Conservation (phyloP, 177 flowering plant genomes). For the Vitis hybrid region DNA sequence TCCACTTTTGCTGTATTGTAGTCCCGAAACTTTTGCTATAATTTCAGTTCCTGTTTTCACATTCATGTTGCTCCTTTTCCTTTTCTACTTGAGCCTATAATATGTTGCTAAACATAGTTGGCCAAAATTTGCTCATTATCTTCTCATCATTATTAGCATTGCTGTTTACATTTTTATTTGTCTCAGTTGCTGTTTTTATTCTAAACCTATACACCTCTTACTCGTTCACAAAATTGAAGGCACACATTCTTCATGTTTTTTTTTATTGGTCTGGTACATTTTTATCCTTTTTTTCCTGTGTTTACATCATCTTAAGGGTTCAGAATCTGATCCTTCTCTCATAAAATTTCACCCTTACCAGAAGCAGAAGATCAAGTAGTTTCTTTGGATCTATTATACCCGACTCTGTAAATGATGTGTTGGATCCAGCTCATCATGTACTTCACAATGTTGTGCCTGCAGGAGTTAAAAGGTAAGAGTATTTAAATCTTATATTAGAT, state of each 20-base stretch:
- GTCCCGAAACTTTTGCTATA: no score
- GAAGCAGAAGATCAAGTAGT: slow-evolving; percentile 57
- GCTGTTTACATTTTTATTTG: not conserved
- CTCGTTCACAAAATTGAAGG: no score
- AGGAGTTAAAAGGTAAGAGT: slow-evolving; percentile 67
- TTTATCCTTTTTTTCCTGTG: not conserved
- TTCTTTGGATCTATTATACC: slow-evolving; percentile 79
- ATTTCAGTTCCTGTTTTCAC: no score
- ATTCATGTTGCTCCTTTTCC: not conserved
- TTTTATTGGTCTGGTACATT: not conserved
- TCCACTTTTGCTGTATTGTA: not conserved
- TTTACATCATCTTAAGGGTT: not conserved
- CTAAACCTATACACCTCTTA: no score
- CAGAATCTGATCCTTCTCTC: not conserved
- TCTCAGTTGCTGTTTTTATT: no score
- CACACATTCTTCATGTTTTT: not conserved
- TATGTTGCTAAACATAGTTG: not conserved
- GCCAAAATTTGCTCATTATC: not conserved
- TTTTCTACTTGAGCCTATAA: not conserved
- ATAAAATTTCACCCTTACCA: slow-evolving; percentile 17
- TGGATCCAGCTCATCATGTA: slow-evolving; percentile 72
- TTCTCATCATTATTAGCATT: not conserved
- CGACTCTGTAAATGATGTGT: slow-evolving; percentile 58
- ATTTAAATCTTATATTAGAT: not conserved
- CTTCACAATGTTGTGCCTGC: slow-evolving; percentile 78